These are phyloP conservation scores for Zygoascus sp. DNA, from an alignment of 1,139 yeast genomes.

Conservation along the genomic window DNA sequence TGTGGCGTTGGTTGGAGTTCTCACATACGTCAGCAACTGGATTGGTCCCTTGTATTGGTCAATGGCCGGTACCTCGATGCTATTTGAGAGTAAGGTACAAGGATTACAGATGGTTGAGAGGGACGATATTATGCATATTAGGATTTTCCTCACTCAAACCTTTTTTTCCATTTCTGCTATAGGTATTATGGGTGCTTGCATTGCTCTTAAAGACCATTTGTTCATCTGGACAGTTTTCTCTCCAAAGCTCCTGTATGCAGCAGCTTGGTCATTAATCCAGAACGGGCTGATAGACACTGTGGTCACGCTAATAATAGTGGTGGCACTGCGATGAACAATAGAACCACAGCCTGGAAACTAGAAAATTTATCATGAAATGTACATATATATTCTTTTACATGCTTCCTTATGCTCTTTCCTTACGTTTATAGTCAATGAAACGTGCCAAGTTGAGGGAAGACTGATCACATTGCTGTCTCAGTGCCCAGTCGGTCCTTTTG, in stretches of 20 bases:
- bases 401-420: not conserved
- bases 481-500: constrained; percentile 52
- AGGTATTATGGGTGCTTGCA: constrained; percentile 62
- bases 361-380: constrained; percentile 11
- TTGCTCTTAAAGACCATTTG: constrained; percentile 70
- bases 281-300: constrained; percentile 28
- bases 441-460: constrained; percentile 62
- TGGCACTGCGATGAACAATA: not conserved
- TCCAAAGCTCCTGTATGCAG: constrained; percentile 79
- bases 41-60: constrained; percentile 85
- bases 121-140: constrained; percentile 16
- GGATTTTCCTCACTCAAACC: constrained; percentile 34
- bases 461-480: constrained; percentile 67
- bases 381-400: constrained; percentile 13
- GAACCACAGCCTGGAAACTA: not conserved
- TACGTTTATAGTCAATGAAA: constrained; percentile 57
- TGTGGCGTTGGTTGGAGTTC: constrained; percentile 64
- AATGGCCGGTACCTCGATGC: constrained; percentile 45
- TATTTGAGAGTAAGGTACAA: constrained; percentile 35
- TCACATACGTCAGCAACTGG: constrained; percentile 80
- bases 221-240: constrained; percentile 98
- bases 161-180: constrained; percentile 61
- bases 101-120: constrained; percentile 21
- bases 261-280: constrained; percentile 57
- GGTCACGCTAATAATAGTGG: constrained; percentile 12